A percentile compares a stretch with the other conserved stretches of the same genome.
phyloP scores from a whole-genome alignment of 163 green algal genomes.

The Chlorella variabilis region DNA sequence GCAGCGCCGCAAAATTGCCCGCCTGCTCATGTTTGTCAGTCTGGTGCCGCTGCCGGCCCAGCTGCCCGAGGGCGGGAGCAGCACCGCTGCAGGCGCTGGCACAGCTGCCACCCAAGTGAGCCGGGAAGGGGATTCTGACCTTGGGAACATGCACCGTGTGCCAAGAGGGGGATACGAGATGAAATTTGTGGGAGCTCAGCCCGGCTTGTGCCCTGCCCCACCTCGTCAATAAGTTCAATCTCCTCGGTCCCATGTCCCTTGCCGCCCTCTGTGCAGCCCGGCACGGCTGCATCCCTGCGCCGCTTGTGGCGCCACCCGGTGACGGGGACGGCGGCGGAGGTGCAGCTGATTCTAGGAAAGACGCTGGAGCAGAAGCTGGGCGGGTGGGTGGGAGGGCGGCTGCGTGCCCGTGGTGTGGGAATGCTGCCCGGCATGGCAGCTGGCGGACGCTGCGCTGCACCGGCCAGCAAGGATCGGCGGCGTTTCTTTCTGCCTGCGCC shows the following conservation, averaged over 20 bases:
- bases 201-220: too few relatives aligned
- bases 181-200: too few relatives aligned
- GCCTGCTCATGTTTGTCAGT: conserved; percentile 29
- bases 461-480: too few relatives aligned
- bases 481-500: too few relatives aligned
- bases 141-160: too few relatives aligned
- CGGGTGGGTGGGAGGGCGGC: not conserved
- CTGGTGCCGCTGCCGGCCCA: conserved; percentile 1
- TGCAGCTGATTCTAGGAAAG: conserved; percentile 43
- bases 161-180: too few relatives aligned
- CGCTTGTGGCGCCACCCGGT: conserved; percentile 38
- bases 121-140: too few relatives aligned
- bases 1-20: conserved; percentile 18
- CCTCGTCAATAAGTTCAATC: too few relatives aligned
- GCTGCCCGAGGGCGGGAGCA: not conserved
- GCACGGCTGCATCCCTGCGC: conserved; percentile 15
- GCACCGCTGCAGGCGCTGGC: not conserved
- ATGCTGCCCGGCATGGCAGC: not conserved
- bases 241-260: too few relatives aligned
- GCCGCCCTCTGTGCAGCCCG: not conserved
- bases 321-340: conserved; percentile 11
- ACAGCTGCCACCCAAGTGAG: not conserved
- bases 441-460: too few relatives aligned
- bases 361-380: conserved; percentile 28
- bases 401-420: not conserved